Base-by-base conservation (phyloP, 805 yeast species). In the Wickerhamomyces bisporus region DNA sequence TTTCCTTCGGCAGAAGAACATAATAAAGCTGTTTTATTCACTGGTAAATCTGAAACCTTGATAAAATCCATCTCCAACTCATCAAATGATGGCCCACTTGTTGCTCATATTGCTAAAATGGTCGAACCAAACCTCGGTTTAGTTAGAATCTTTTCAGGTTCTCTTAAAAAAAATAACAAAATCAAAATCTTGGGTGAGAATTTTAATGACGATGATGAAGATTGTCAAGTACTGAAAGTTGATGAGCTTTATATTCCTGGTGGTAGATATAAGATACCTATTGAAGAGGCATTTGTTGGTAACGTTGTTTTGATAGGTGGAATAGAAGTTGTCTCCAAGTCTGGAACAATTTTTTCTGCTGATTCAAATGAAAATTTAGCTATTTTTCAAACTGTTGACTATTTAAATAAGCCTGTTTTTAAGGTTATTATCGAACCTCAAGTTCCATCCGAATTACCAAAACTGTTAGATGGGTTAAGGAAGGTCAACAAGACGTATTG, bases 341-440 rank as follows among this genome's bases (percentile, higher is more conserved):
- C 75, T 6, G 91, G 83, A 2, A 73, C 87, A 0, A 59, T 88
- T 0, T 61, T 64, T 45, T 70, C 58, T 8, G 32, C 39, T 4
- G 40, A 40, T 6, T 40, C 45, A 4, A 38, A 51, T 3, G 46
- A 54, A 3, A 34, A 41, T 2, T 30, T 50, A 6, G 47, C 55
- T 11, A 56, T 60, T n/a, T 66, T 72, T 44, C 63, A 56, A 33
- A 65, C 70, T 0, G 50, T 74, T 13, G 68, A 70, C 32, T 70
- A 66, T 42, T 57, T 78, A 3, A 58, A 65, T 6, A 64, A 68
- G 34, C 77, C 95, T 0, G 79, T 84, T 2, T 76, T 86, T 50
- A 86, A 87, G 51, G 74, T 91, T 3, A 88, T 95, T 1, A 73
- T 91, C 15, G 94, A 88, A 52, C 94, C 97, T 0, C 68, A 72